Base-by-base conservation (phyloP, 192 early-diverging fungal species). In the Coemansia brasiliensis region DNA sequence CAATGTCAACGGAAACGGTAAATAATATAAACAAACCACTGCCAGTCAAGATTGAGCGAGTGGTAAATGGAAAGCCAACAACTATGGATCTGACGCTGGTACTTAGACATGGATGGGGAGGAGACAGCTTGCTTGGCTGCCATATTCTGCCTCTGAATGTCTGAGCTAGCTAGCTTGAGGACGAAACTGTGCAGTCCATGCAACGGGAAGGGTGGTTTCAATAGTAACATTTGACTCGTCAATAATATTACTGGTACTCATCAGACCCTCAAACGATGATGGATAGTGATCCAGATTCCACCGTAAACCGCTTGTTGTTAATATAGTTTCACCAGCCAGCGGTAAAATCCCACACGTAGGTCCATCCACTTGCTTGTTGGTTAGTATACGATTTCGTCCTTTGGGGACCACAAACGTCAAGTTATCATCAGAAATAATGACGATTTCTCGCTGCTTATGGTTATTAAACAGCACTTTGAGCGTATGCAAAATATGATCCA, bases 331-430 rank as follows among this genome's bases (percentile, higher is more conserved):
- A 3, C 76, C 75, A 1, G 83, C 83, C 8, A 97, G 71, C 11
- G 94, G 94, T 50, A 97, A 76, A 1, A 97, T 76, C 18, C 94
- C 94, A 61, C 94, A 97, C 0, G 87, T 90, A 2, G 93, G 91
- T 0, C 94, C 92, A 69, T 94, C 90, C 5, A 89, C 65, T 13
- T 79, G 61, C 26, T 57, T 39, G 39, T 83, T 72, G 55, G 86
- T 88, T 22, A 79, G 51, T 9, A 97, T 86, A 22, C 76, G 72
- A 78, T 90, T 87, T 13, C 66, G 75, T 10, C 90, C 89, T 18
- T 55, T 60, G 6, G 94, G 69, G 0, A 94, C 46, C 27, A 63
- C 71, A 51, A 74, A 66, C 8, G 92, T 84, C 41, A 97, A 55
- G 57, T 89, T 90, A 8, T 91, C 84, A 11, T 88, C 83, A 20